Percentiles rank a stretch among this genome's conserved stretches.
Conservation (phyloP, 2,329 filamentous ascomycete genomes). For the Alternaria gansuensis region DNA sequence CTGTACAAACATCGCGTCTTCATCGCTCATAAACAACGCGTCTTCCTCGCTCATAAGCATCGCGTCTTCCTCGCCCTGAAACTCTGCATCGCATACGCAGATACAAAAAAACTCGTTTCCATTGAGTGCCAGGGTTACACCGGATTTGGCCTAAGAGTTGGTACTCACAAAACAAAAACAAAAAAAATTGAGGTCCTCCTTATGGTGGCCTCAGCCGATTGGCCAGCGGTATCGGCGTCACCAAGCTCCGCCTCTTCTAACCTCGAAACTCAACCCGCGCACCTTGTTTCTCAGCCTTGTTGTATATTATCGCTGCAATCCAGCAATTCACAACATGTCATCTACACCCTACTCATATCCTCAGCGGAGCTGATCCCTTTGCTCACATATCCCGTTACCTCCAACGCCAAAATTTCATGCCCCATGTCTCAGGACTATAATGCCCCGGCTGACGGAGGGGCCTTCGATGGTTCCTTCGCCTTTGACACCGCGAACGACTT, state of each 20-base stretch:
- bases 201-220: background rate
- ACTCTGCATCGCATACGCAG: background rate
- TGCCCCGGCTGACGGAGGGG: background rate
- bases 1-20: background rate
- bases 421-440: background rate
- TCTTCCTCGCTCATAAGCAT: too few relatives aligned
- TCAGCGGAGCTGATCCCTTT: too few relatives aligned
- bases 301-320: background rate
- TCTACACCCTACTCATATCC: too few relatives aligned
- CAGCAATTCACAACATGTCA: background rate
- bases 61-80: background rate
- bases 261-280: constrained; percentile 20
- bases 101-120: background rate
- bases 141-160: too few relatives aligned
- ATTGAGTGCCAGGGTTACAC: too few relatives aligned
- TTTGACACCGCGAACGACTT: background rate
- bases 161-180: too few relatives aligned
- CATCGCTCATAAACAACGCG: background rate
- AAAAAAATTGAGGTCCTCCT: too few relatives aligned
- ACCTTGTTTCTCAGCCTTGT: constrained; percentile 19
- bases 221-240: background rate
- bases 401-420: background rate
- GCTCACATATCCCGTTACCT: background rate
- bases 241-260: background rate
- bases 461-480: background rate